Base-by-base conservation (phyloP, 2,329 filamentous ascomycete species). In the Chaetomium sp. region DNA sequence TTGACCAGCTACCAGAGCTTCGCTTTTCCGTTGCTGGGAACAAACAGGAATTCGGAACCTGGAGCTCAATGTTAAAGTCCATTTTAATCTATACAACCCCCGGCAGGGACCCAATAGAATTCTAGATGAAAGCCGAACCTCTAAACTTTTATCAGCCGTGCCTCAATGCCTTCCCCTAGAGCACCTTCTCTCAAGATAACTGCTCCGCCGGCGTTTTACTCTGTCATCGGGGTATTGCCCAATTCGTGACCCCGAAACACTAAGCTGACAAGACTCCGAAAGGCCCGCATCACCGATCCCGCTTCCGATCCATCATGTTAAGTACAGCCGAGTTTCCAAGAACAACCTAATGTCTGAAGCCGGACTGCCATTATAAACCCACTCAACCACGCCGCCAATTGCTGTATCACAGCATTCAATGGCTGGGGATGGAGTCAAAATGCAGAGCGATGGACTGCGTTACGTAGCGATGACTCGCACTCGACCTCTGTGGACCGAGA, bases 401-500 rank as follows among this genome's bases (percentile, higher is more conserved):
- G 19, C n/a, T 47, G n/a, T 47, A 47, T 21, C 4, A 21, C 42
- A n/a, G 45, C n/a, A 47, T n/a, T n/a, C 45, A n/a, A 8, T 47
- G n/a, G n/a, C n/a, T 23, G 25, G 49, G 21, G 2, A 19, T 49
- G 7, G n/a, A 19, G 50, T 8, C n/a, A 35, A 25, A 55, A 21
- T n/a, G 5, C 3, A 35, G 21, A 38, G 16, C 4, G 23, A 29
- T 10, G 19, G 21, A n/a, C n/a, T n/a, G n/a, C n/a, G n/a, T n/a
- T n/a, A n/a, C n/a, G n/a, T n/a, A n/a, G n/a, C n/a, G n/a, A n/a
- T 16, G 50, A 31, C 16, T 31, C 50, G 25, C 23, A 13, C 23
- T 27, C 13, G 6, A 42, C 38, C 25, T 27, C 25, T 25, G 53
- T 19, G 31, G 19, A 53, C 50, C 62, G 53, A 68, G 56, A 66